Evolutionary conservation across 2,329 filamentous ascomycete genomes (phyloP).

Genomic region (Dichotomopilus funicola): DNA sequence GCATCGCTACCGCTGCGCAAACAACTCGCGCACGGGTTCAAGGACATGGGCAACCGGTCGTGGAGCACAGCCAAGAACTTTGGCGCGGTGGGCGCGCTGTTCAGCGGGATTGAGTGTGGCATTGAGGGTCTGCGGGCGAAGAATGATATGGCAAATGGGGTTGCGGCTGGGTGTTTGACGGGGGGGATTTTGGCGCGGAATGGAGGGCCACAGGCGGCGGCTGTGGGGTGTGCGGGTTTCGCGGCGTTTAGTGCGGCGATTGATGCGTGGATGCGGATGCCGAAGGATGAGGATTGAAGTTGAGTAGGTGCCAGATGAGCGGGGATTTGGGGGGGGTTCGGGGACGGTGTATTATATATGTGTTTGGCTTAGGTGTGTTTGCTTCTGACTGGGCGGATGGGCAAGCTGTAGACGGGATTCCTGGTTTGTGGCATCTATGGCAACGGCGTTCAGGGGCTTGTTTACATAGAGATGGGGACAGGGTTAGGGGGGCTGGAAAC

Average conservation of each 20-base stretch:
- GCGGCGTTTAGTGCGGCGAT: constrained; percentile 89
- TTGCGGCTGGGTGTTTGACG: constrained; percentile 82
- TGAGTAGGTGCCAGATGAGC: neutral
- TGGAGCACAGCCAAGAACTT: constrained; percentile 89
- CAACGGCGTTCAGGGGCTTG: constrained; percentile 25
- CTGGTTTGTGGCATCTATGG: constrained; percentile 24
- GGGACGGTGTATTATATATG: constrained; percentile 5
- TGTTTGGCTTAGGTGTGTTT: neutral
- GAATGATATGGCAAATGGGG: constrained; percentile 86
- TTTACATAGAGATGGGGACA: constrained; percentile 8
- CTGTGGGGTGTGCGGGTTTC: constrained; percentile 84
- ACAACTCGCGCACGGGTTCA: constrained; percentile 80
- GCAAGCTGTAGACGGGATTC: constrained; percentile 13
- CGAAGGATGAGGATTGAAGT: constrained; percentile 47
- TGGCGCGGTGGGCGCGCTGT: constrained; percentile 84
- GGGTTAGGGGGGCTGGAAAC: neutral
- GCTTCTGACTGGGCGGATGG: neutral
- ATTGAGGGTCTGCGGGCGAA: constrained; percentile 90
- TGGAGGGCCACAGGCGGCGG: constrained; percentile 82
- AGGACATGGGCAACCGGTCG: constrained; percentile 86
- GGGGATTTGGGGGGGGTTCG: neutral
- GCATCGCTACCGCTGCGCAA: constrained; percentile 69
- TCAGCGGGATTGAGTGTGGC: constrained; percentile 88
- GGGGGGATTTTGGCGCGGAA: constrained; percentile 81
- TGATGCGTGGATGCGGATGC: constrained; percentile 83